A percentile compares a stretch with the other conserved stretches of the same genome.
phyloP scores from a whole-genome alignment of 106 monocot genomes.

The Dendrobium nobile region DNA sequence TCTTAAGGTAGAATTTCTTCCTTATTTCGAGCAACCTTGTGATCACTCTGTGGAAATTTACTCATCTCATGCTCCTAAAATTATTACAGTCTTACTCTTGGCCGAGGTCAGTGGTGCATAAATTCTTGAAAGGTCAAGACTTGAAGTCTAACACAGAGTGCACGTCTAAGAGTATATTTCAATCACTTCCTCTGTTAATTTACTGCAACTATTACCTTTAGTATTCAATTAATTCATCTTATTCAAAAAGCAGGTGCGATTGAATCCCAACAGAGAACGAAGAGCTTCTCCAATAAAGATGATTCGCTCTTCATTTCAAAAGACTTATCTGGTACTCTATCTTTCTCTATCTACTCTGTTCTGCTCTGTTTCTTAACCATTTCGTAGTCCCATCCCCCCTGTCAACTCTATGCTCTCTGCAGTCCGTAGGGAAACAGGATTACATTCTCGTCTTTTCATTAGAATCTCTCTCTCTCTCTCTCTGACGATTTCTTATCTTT shows the following conservation, averaged over 20 bases:
- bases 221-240: background rate
- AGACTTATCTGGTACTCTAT: slow-evolving; percentile 2
- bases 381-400: background rate
- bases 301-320: slow-evolving; percentile 1
- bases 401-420: background rate
- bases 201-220: background rate
- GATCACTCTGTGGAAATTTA: background rate
- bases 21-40: background rate
- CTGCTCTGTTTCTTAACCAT: slow-evolving; percentile 1
- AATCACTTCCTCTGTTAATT: background rate
- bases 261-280: background rate
- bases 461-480: background rate
- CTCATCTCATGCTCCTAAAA: background rate
- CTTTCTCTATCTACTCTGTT: slow-evolving; percentile 1
- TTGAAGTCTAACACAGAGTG: background rate
- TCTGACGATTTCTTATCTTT: background rate
- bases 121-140: slow-evolving; percentile 1
- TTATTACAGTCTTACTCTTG: slow-evolving; percentile 2
- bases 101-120: slow-evolving; percentile 2
- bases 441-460: background rate
- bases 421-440: background rate
- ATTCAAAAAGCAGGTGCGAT: background rate
- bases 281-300: slow-evolving; percentile 3
- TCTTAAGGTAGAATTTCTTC: slow-evolving; percentile 1
- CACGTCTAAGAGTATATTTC: background rate